These are phyloP conservation scores for Cryptosporidium tyzzeri DNA, from an alignment of 169 alveolate genomes.

Conservation along the genomic window DNA sequence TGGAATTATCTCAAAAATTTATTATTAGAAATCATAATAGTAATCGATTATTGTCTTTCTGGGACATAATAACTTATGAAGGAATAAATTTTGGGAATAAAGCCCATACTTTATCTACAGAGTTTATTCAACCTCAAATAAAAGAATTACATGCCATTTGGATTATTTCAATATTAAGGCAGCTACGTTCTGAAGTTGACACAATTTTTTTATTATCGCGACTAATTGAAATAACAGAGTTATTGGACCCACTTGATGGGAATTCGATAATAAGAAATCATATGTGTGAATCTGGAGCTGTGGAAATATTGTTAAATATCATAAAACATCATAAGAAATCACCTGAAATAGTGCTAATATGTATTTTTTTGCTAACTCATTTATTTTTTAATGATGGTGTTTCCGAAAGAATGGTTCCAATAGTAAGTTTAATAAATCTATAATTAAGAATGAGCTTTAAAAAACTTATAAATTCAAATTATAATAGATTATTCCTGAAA, in stretches of 20 bases:
- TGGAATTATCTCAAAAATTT: background rate
- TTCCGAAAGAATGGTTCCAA: slow-evolving; percentile 35
- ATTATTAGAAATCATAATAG: background rate
- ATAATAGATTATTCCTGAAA: slow-evolving; percentile 40
- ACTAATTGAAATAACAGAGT: slow-evolving; percentile 52
- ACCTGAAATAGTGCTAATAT: slow-evolving; percentile 38
- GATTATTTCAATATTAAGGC: slow-evolving; percentile 49
- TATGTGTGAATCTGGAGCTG: slow-evolving; percentile 70
- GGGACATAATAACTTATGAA: background rate
- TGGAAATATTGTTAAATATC: slow-evolving; percentile 29
- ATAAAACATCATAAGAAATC: slow-evolving; percentile 8
- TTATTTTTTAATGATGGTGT: slow-evolving; percentile 57
- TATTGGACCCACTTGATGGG: slow-evolving; percentile 66
- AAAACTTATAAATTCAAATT: background rate
- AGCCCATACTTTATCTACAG: background rate
- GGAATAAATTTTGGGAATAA: background rate
- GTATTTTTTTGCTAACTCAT: slow-evolving; percentile 44
- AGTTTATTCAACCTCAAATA: slow-evolving; percentile 32
- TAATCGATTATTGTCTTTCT: background rate
- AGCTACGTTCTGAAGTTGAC: slow-evolving; percentile 46
- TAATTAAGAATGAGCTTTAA: too few species aligned
- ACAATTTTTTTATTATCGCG: slow-evolving; percentile 58
- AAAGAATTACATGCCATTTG: slow-evolving; percentile 62
- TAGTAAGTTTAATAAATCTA: slow-evolving; percentile 25
- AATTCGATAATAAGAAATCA: slow-evolving; percentile 24